A percentile compares a stretch with the other conserved stretches of the same genome.
Evolutionary conservation across 2,329 filamentous ascomycete genomes (phyloP).

Genomic region (Fusarium chaquense): DNA sequence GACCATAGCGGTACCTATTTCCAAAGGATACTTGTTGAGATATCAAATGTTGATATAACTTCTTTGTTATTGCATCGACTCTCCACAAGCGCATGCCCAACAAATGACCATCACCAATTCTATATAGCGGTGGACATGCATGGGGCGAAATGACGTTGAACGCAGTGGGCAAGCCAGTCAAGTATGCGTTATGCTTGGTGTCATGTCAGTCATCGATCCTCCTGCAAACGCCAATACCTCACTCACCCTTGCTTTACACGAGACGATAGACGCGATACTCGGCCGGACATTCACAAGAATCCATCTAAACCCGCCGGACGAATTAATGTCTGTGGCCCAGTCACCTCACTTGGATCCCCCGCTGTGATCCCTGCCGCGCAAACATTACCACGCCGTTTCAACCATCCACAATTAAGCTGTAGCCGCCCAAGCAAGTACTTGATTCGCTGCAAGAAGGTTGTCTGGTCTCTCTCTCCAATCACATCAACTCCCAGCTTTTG

Average conservation of each 20-base stretch:
- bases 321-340: background rate
- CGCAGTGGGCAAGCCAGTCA: background rate
- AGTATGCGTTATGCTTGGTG: constrained; percentile 4
- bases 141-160: background rate
- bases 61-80: constrained; percentile 6
- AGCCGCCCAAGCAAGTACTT: constrained; percentile 38
- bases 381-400: constrained; percentile 25
- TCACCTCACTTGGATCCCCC: background rate
- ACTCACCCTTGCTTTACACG: constrained; percentile 5
- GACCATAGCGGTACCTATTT: background rate
- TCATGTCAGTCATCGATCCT: constrained; percentile 25
- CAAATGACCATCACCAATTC: constrained; percentile 11
- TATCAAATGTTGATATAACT: background rate
- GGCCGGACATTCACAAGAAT: background rate
- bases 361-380: constrained; percentile 31
- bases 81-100: constrained; percentile 27
- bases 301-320: constrained; percentile 2
- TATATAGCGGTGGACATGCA: constrained; percentile 18
- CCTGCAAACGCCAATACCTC: constrained; percentile 23
- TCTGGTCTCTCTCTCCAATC: constrained; percentile 22
- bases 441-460: constrained; percentile 27
- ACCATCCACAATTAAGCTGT: constrained; percentile 43
- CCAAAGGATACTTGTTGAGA: background rate
- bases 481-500: constrained; percentile 15
- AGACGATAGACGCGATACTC: constrained; percentile 24